These are phyloP conservation scores for Corylus americana DNA, from an alignment of 306 rosid species.

Conservation along the genomic window DNA sequence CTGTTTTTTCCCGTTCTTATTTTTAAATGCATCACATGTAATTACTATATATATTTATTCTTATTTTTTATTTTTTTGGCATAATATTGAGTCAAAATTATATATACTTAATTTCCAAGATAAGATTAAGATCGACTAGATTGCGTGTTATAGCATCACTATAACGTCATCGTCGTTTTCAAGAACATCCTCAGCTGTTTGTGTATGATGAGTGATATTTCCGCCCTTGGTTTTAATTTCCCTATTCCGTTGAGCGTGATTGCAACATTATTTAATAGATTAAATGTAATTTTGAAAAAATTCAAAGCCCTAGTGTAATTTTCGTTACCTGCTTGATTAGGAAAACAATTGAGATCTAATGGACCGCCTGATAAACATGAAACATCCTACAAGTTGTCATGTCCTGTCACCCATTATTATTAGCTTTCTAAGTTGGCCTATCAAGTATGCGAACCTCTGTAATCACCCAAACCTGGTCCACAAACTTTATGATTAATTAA, in stretches of 20 bases:
- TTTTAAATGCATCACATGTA: background rate
- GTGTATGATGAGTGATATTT: background rate
- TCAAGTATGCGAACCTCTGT: background rate
- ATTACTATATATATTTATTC: too few species aligned
- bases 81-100: background rate
- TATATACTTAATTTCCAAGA: slow-evolving; percentile 15
- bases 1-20: background rate
- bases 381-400: background rate
- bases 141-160: slow-evolving; percentile 49
- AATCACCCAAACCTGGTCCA: background rate
- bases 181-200: too few species aligned
- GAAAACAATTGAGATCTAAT: slow-evolving; percentile 3
- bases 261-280: too few species aligned
- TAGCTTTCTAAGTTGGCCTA: background rate
- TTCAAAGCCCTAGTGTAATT: background rate
- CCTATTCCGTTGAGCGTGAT: background rate
- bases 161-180: slow-evolving; percentile 19
- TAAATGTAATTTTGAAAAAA: background rate
- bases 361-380: background rate
- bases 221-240: background rate
- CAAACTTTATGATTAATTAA: slow-evolving; percentile 6
- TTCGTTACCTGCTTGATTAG: slow-evolving; percentile 8
- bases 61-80: background rate
- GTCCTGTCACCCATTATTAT: background rate
- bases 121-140: background rate